These are phyloP conservation scores for Diutina neorugosa DNA, from an alignment of 1,139 yeast genomes.

Conservation along the genomic window DNA sequence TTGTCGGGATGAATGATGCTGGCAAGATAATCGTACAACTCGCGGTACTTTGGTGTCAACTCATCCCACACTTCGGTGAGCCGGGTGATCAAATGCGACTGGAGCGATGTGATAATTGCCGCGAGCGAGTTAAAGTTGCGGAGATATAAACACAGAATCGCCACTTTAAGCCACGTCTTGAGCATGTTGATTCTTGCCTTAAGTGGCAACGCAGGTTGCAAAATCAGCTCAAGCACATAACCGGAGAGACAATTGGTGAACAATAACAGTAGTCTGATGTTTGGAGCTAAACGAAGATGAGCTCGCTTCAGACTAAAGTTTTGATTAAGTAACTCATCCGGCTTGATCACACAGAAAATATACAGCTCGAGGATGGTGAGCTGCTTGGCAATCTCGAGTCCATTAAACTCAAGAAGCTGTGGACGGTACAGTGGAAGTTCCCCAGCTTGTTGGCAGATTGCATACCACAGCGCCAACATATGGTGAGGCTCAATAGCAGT, in stretches of 20 bases:
- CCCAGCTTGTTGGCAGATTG: slow-evolving; percentile 33
- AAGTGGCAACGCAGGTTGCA: slow-evolving; percentile 38
- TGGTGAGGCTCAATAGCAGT: neutral
- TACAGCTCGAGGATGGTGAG: slow-evolving; percentile 69
- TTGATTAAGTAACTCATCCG: slow-evolving; percentile 65
- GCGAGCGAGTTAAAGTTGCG: slow-evolving; percentile 81
- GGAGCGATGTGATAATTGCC: slow-evolving; percentile 78
- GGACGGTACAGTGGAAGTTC: slow-evolving; percentile 36
- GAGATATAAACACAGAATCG: slow-evolving; percentile 68
- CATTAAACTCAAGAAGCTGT: slow-evolving; percentile 56
- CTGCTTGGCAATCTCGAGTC: slow-evolving; percentile 77
- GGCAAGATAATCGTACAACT: slow-evolving; percentile 53
- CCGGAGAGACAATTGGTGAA: slow-evolving; percentile 75
- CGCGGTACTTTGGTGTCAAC: slow-evolving; percentile 52
- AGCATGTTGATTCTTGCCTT: slow-evolving; percentile 47
- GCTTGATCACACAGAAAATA: slow-evolving; percentile 53
- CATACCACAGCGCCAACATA: slow-evolving; percentile 2
- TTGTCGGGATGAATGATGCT: slow-evolving; percentile 74
- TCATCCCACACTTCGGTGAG: slow-evolving; percentile 54
- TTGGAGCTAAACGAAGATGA: slow-evolving; percentile 54
- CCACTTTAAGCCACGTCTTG: slow-evolving; percentile 76
- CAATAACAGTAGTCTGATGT: slow-evolving; percentile 53
- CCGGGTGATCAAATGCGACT: slow-evolving; percentile 69
- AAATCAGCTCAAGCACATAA: slow-evolving; percentile 70
- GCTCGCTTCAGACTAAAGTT: slow-evolving; percentile 60